Evolutionary conservation across 2,329 filamentous ascomycete species (phyloP).

Genomic region (Penicillium brevicompactum): DNA sequence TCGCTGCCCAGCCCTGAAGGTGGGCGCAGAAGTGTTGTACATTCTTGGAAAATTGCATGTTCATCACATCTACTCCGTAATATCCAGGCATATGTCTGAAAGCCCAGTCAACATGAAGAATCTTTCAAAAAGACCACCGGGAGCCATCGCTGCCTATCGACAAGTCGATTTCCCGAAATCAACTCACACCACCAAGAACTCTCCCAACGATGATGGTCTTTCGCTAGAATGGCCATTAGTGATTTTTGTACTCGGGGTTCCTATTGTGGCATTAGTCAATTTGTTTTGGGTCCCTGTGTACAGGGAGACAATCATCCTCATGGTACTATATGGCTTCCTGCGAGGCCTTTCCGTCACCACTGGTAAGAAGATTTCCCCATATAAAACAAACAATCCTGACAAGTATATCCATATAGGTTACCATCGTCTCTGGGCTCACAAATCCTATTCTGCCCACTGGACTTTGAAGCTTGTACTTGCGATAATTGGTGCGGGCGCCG

Average conservation of each 20-base stretch:
- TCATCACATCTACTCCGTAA: too few relatives aligned
- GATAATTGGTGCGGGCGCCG: conserved; percentile 74
- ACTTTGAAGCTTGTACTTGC: conserved; percentile 77
- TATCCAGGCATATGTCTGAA: too few relatives aligned
- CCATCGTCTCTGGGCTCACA: conserved; percentile 81
- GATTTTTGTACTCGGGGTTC: neutral
- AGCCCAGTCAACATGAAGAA: too few relatives aligned
- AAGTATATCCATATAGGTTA: conserved; percentile 52
- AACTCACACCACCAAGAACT: too few relatives aligned
- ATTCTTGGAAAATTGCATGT: too few relatives aligned
- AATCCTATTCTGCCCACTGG: conserved; percentile 71
- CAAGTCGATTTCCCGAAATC: too few relatives aligned
- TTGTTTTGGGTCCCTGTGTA: conserved; percentile 10
- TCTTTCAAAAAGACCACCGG: too few relatives aligned
- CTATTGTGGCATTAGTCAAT: conserved; percentile 5
- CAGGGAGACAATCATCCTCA: conserved; percentile 1
- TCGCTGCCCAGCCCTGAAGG: too few relatives aligned
- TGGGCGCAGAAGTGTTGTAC: too few relatives aligned
- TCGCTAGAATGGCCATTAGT: too few relatives aligned
- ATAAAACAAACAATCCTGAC: conserved; percentile 13
- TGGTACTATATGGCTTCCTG: conserved; percentile 3
- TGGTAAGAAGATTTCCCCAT: neutral
- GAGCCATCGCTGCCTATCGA: too few relatives aligned
- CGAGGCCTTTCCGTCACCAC: conserved; percentile 11
- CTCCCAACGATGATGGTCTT: too few relatives aligned